Conservation (phyloP, 2,329 filamentous ascomycete species). For the Ophiocordyceps sinensis region DNA sequence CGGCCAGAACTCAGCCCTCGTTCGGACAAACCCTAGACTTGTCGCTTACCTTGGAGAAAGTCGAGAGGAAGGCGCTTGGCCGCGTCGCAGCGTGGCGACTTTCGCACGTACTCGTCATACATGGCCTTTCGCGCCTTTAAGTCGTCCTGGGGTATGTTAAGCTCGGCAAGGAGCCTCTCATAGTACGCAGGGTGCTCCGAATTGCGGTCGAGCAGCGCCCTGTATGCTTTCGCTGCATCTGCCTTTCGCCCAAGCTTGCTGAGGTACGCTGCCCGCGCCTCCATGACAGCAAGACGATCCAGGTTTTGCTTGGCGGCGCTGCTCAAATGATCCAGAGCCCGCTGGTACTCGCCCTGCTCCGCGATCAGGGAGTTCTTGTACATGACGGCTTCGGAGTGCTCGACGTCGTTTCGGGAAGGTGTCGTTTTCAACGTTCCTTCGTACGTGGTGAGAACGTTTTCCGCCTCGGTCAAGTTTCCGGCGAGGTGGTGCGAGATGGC, state of each 20-base stretch:
- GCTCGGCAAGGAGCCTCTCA: slow-evolving; percentile 54
- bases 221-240: slow-evolving; percentile 72
- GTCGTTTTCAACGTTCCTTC: slow-evolving; percentile 82
- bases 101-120: slow-evolving; percentile 64
- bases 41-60: slow-evolving; percentile 55
- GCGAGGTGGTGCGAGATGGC: slow-evolving; percentile 84
- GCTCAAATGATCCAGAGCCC: slow-evolving; percentile 77
- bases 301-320: slow-evolving; percentile 61
- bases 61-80: slow-evolving; percentile 77
- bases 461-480: slow-evolving; percentile 74
- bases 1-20: slow-evolving; percentile 7
- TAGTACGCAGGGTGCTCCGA: slow-evolving; percentile 81
- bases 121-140: slow-evolving; percentile 51
- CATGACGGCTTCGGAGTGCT: slow-evolving; percentile 84
- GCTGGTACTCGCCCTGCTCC: slow-evolving; percentile 69
- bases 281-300: slow-evolving; percentile 74
- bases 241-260: slow-evolving; percentile 60
- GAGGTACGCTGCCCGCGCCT: slow-evolving; percentile 74
- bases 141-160: slow-evolving; percentile 47
- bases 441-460: slow-evolving; percentile 81
- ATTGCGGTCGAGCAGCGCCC: slow-evolving; percentile 71
- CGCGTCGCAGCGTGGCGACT: slow-evolving; percentile 72
- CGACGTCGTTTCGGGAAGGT: slow-evolving; percentile 65
- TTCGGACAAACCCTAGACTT: background rate
- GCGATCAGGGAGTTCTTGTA: slow-evolving; percentile 95